Evolutionary conservation across 225 moss, liverwort and hornwort species (phyloP), one percentile per base, ranked within the genome.

Genomic region (Thuidium tamariscinum): DNA sequence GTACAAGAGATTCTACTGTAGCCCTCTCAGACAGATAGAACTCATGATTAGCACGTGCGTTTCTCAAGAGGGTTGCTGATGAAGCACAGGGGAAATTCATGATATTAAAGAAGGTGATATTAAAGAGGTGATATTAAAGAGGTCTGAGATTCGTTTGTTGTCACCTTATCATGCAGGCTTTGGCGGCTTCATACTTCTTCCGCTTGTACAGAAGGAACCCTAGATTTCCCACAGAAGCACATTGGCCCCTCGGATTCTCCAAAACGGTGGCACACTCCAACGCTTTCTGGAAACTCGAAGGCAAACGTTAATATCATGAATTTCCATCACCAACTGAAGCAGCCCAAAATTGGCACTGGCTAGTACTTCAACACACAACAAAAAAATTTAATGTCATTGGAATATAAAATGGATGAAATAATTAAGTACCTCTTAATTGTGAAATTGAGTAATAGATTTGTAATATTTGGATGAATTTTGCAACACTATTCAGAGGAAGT

Each of bases 221-320:
- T 18, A 98, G 81, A 75, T 97, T 98, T 49, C 98, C 96, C 48
- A 98, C 93, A 46, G 97, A 92, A 86, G 92, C 91, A 85, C 97
- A 97, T 79, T 98, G 97, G 65, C 94, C 96, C 82, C 92, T 94
- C 9, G 94, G 93, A 86, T 92, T 93, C 76, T 98, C 93, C 85
- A 97, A 78, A 56, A 89, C 83, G 2, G 97, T 98, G 29, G 95
- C 95, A 88, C 92, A 94, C 84, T 92, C 93, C 79, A 98, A 87
- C 25, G 98, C 98, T 96, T 92, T 94, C 98, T 98, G 92, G 36
- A 67, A 46, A 57, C n/a, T 55, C 32, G 26, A 61, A 61, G 21
- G 10, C 27, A 36, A 36, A 36, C 15, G 13, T 17, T 16, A 26
- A 34, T 15, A 42, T 16, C 16, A 29, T 71, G 27, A 29, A 44